Evolutionary conservation across 2,329 filamentous ascomycete species (phyloP).

Genomic region (Penicillium glabrum): DNA sequence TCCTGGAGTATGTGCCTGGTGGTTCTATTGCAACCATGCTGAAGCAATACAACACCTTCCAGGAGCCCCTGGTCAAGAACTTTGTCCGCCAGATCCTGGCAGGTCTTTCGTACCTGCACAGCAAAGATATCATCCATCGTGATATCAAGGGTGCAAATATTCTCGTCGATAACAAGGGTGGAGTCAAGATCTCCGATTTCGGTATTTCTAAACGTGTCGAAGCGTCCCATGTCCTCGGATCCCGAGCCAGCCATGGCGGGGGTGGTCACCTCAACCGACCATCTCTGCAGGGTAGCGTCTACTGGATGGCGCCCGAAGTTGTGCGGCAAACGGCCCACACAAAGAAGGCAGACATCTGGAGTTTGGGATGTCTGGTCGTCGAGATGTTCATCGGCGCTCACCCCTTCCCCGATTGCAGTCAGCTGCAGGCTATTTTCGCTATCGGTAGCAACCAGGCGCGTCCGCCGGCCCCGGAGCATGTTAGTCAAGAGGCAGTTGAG

Average conservation of each 20-base stretch:
- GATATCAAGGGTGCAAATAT: conserved; percentile 99
- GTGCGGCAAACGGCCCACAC: conserved; percentile 98
- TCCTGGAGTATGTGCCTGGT: conserved; percentile 97
- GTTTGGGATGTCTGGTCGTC: conserved; percentile 90
- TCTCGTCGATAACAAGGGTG: conserved; percentile 97
- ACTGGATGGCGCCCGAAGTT: conserved; percentile 99
- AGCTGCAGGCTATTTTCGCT: conserved; percentile 97
- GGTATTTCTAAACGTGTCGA: conserved; percentile 98
- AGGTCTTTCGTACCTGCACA: conserved; percentile 89
- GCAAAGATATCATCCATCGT: conserved; percentile 92
- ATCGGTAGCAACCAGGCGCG: conserved; percentile 86
- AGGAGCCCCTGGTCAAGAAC: conserved; percentile 89
- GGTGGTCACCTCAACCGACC: conserved; percentile 53
- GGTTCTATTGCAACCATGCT: conserved; percentile 98
- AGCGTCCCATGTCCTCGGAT: conserved; percentile 73
- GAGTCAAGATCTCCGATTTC: conserved; percentile 99
- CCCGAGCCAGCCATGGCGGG: conserved; percentile 39
- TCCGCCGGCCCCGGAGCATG: conserved; percentile 83
- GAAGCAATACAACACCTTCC: conserved; percentile 93
- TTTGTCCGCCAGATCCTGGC: conserved; percentile 95
- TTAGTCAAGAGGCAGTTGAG: conserved; percentile 76
- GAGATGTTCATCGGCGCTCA: conserved; percentile 99
- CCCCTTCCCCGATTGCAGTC: conserved; percentile 94
- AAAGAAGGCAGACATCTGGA: conserved; percentile 98
- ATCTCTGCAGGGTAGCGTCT: conserved; percentile 93